These are phyloP conservation scores for Cokeromyces recurvatus DNA, from an alignment of 371 early-diverging fungal genomes.

Conservation along the genomic window DNA sequence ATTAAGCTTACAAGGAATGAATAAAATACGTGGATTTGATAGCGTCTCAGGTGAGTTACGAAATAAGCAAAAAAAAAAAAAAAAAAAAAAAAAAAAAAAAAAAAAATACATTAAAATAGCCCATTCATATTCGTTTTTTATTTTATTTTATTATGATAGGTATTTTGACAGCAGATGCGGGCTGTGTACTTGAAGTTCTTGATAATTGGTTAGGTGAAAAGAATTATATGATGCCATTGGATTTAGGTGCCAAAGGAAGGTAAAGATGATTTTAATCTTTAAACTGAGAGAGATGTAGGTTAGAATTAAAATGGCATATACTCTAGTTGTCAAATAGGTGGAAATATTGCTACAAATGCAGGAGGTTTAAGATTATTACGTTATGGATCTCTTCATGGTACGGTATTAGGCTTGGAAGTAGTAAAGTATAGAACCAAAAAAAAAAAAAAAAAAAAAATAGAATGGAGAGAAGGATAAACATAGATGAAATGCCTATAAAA, in stretches of 20 bases:
- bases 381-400: conserved; percentile 93
- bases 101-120: not conserved
- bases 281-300: no score
- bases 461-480: no score
- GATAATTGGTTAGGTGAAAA: conserved; percentile 83
- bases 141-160: no score
- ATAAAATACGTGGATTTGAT: conserved; percentile 80
- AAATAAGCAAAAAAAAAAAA: no score
- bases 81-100: not conserved
- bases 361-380: conserved; percentile 92
- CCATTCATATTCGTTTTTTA: not conserved
- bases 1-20: conserved; percentile 73
- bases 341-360: conserved; percentile 98
- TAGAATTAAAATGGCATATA: no score
- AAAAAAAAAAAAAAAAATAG: not conserved
- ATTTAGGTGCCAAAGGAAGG: conserved; percentile 90
- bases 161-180: conserved; percentile 85
- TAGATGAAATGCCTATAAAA: no score
- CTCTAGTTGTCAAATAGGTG: conserved; percentile 86
- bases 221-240: conserved; percentile 92
- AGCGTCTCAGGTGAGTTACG: conserved; percentile 79
- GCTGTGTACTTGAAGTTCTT: conserved; percentile 86
- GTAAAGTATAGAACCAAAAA: conserved; percentile 28
- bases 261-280: no score
- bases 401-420: conserved; percentile 86